Evolutionary conservation across 129 eudicot genomes (phyloP).

Genomic region (Oenanthe sinensis): DNA sequence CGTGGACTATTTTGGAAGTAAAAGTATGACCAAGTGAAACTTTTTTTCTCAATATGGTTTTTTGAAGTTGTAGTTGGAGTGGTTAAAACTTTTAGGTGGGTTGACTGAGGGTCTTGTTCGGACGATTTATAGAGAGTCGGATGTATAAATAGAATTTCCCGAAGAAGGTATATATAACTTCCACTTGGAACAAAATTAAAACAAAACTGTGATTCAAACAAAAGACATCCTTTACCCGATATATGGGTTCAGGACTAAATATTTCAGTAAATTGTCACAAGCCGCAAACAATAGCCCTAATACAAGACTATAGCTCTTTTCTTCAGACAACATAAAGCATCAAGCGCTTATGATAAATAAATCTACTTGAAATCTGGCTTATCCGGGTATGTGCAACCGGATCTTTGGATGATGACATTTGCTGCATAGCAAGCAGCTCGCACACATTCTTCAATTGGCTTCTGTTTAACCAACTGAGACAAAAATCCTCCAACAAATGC

Average conservation of each 20-base stretch:
- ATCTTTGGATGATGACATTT: conserved; percentile 74
- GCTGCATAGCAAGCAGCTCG: conserved; percentile 87
- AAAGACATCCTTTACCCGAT: conserved; percentile 2
- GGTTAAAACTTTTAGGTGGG: too few species aligned
- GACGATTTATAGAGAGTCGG: too few species aligned
- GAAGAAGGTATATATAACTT: background rate
- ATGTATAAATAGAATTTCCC: too few species aligned
- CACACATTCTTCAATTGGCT: conserved; percentile 70
- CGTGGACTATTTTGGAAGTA: too few species aligned
- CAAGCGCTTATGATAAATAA: background rate
- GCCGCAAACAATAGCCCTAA: background rate
- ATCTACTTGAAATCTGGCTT: conserved; percentile 45
- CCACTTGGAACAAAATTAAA: background rate
- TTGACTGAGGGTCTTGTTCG: too few species aligned
- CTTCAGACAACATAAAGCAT: background rate
- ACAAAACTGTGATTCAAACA: background rate
- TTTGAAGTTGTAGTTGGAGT: too few species aligned
- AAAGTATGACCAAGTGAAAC: too few species aligned
- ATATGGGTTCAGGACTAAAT: conserved; percentile 1
- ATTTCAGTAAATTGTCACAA: background rate
- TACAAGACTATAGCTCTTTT: conserved; percentile 1
- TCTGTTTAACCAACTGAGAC: conserved; percentile 68
- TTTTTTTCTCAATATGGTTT: too few species aligned
- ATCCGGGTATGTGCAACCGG: conserved; percentile 94
- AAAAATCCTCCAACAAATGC: conserved; percentile 96